phyloP scores from a whole-genome alignment of 306 rosid species.

The Acacia acuminata region DNA sequence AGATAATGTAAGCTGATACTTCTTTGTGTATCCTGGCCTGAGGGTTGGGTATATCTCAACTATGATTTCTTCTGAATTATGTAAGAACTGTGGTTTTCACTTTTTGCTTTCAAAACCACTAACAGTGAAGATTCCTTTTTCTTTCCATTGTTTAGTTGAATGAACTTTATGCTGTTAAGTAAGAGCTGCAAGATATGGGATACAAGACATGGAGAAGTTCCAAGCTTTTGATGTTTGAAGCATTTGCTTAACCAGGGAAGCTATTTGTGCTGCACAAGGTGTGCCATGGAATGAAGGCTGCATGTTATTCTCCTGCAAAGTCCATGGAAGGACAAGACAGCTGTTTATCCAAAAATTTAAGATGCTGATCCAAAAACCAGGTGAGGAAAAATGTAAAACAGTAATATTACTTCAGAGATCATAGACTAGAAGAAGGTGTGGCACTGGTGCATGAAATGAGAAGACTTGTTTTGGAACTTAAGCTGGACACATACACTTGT shows the following conservation, averaged over 20 bases:
- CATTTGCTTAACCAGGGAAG: background rate
- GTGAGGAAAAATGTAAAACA: conserved; percentile 75
- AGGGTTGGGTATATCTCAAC: background rate
- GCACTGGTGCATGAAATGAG: conserved; percentile 80
- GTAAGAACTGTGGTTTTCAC: background rate
- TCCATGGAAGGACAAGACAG: no score
- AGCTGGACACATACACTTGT: conserved; percentile 77
- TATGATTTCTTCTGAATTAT: background rate
- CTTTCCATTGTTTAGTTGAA: background rate
- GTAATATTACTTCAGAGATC: conserved; percentile 86
- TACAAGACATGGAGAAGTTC: no score
- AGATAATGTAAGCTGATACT: background rate
- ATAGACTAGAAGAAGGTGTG: conserved; percentile 82
- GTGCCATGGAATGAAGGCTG: background rate
- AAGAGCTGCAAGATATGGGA: background rate
- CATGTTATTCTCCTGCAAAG: background rate
- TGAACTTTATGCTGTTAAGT: background rate
- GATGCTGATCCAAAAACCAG: conserved; percentile 65
- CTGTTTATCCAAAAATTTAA: conserved; percentile 61
- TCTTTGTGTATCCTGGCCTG: background rate
- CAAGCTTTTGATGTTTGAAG: background rate
- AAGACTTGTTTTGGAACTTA: conserved; percentile 69
- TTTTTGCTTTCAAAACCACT: background rate
- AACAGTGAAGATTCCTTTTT: background rate
- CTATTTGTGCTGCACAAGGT: background rate